A percentile compares a stretch with the other conserved stretches of the same genome.
Conservation (phyloP, 306 rosid species). For the Inga oerstediana region DNA sequence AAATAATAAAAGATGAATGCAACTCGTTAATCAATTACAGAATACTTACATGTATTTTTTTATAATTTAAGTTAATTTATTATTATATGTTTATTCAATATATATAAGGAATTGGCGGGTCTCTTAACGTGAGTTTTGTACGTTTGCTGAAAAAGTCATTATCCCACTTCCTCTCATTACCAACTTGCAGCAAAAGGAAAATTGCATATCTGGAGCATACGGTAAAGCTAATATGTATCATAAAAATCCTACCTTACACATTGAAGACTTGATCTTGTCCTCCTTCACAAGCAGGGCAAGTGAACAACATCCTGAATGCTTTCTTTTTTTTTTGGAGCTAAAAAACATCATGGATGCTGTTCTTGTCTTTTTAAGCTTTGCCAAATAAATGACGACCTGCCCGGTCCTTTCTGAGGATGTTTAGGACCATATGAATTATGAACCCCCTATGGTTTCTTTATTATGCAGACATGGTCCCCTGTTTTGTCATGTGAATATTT, state of each 20-base stretch:
- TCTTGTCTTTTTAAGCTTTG: constrained; percentile 42
- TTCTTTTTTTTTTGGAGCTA: constrained; percentile 16
- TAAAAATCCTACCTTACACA: constrained; percentile 25
- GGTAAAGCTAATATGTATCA: constrained; percentile 23
- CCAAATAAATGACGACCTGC: constrained; percentile 34
- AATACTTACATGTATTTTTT: neutral
- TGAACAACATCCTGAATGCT: constrained; percentile 29
- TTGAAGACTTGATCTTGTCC: constrained; percentile 13
- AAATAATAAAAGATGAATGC: neutral
- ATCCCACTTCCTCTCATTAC: constrained; percentile 3
- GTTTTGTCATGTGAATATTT: constrained; percentile 35
- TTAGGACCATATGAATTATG: constrained; percentile 37
- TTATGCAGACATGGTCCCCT: constrained; percentile 67
- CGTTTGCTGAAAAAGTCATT: neutral
- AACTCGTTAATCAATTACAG: neutral
- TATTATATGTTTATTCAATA: neutral
- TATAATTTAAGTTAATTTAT: neutral
- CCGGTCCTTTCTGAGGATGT: neutral
- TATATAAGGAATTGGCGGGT: neutral
- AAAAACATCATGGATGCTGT: constrained; percentile 5
- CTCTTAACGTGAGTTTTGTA: neutral
- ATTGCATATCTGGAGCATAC: constrained; percentile 9
- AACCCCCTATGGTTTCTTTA: constrained; percentile 26
- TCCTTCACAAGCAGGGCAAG: constrained; percentile 19
- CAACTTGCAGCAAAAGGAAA: constrained; percentile 32